These are phyloP conservation scores for Phytophthora vignae DNA, from an alignment of 352 stramenopile species.

Conservation along the genomic window DNA sequence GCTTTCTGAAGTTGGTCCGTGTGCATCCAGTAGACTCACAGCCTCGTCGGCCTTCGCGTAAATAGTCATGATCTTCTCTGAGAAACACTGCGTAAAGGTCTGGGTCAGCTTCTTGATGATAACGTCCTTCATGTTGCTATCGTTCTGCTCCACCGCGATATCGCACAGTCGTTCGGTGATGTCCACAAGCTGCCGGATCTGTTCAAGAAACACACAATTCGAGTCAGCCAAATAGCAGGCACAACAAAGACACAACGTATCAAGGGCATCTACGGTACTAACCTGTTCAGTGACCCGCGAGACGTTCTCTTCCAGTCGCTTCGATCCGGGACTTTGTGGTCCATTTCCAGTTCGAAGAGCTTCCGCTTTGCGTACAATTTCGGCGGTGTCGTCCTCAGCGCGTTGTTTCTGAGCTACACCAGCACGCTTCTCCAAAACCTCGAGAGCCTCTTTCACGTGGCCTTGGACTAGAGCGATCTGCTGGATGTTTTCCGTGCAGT, in stretches of 20 bases:
- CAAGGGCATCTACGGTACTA: constrained; percentile 6
- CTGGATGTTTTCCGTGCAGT: constrained; percentile 63
- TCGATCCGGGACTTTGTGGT: constrained; percentile 51
- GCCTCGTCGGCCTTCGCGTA: constrained; percentile 75
- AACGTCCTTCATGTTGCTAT: constrained; percentile 77
- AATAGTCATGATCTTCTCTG: constrained; percentile 61
- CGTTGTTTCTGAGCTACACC: constrained; percentile 29
- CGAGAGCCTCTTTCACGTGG: constrained; percentile 71
- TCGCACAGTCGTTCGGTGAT: constrained; percentile 78
- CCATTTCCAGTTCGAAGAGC: constrained; percentile 42
- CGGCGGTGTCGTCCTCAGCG: constrained; percentile 53
- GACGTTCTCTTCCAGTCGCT: constrained; percentile 78
- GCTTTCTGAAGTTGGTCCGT: constrained; percentile 39
- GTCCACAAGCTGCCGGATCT: constrained; percentile 66
- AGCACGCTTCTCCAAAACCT: constrained; percentile 72
- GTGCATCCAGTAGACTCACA: constrained; percentile 42
- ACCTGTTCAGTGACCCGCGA: constrained; percentile 72
- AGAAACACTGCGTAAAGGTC: constrained; percentile 83
- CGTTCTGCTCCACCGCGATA: constrained; percentile 77
- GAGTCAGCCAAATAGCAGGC: constrained; percentile 1
- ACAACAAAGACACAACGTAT: neutral
- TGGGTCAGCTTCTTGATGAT: constrained; percentile 70
- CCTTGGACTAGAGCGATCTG: constrained; percentile 71
- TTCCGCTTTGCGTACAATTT: constrained; percentile 59
- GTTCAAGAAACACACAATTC: constrained; percentile 1